phyloP scores from a whole-genome alignment of 805 yeast genomes.

The Huiozyma naganishii region DNA sequence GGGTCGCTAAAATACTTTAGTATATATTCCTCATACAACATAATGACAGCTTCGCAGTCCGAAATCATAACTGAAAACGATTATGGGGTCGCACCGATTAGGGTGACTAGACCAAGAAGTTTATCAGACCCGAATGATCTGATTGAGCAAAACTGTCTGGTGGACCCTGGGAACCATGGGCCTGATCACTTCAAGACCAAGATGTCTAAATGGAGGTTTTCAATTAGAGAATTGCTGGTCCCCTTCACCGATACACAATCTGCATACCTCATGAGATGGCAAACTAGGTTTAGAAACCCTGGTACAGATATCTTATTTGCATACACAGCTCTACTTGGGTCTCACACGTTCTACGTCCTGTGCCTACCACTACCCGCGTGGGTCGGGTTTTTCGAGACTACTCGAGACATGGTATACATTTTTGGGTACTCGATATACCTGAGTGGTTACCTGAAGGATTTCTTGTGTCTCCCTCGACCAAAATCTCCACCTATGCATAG shows the following conservation, averaged over 20 bases:
- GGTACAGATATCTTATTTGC: constrained; percentile 67
- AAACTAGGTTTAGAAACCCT: constrained; percentile 38
- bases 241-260: constrained; percentile 58
- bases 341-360: constrained; percentile 87
- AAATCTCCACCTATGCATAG: constrained; percentile 83
- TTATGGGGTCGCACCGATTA: too few relatives aligned
- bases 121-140: not conserved
- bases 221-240: constrained; percentile 41
- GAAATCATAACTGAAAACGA: too few relatives aligned
- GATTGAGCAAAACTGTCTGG: not conserved
- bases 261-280: constrained; percentile 44
- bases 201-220: constrained; percentile 44
- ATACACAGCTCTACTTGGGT: constrained; percentile 78
- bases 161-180: constrained; percentile 56
- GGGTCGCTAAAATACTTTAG: too few relatives aligned
- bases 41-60: too few relatives aligned
- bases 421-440: constrained; percentile 47
- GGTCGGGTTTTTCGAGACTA: constrained; percentile 52
- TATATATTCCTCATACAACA: too few relatives aligned
- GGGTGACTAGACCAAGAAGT: not conserved
- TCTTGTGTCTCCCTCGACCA: constrained; percentile 85
- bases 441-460: constrained; percentile 73
- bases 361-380: constrained; percentile 79
- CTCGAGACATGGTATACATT: constrained; percentile 64
- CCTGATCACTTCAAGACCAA: constrained; percentile 50